Percentiles rank a stretch among this genome's conserved stretches.
Conservation (phyloP, 495 filamentous ascomycete genomes). For the Trichoderma asperelloides region DNA sequence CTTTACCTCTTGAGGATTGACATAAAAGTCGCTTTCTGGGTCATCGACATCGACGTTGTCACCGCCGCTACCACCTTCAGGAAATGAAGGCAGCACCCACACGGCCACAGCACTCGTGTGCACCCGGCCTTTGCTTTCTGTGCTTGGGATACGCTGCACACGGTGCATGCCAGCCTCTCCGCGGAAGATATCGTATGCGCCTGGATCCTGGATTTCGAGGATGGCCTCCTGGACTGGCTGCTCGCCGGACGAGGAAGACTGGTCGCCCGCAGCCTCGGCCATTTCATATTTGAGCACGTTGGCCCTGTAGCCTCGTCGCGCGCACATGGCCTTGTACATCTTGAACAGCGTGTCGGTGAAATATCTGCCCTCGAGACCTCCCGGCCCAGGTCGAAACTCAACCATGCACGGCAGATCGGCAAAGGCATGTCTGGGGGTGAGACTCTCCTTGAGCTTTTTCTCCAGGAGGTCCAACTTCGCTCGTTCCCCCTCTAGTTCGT, state of each 20-base stretch:
- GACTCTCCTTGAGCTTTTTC: conserved; percentile 55
- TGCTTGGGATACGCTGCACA: conserved; percentile 85
- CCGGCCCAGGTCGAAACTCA: conserved; percentile 89
- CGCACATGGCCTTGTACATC: conserved; percentile 83
- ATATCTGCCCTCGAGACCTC: conserved; percentile 80
- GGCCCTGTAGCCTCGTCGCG: conserved; percentile 38
- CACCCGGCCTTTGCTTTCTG: conserved; percentile 79
- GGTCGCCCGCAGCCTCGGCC: conserved; percentile 47
- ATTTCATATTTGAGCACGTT: conserved; percentile 44
- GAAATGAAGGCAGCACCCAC: conserved; percentile 80
- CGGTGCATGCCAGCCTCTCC: conserved; percentile 90
- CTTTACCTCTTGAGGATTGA: conserved; percentile 77
- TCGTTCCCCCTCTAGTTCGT: conserved; percentile 62
- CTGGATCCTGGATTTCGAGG: conserved; percentile 67
- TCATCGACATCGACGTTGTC: conserved; percentile 60
- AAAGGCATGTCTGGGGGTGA: conserved; percentile 87
- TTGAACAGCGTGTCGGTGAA: conserved; percentile 79
- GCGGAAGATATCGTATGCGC: conserved; percentile 70
- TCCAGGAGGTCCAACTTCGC: conserved; percentile 50
- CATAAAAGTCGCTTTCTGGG: conserved; percentile 81
- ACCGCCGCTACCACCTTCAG: conserved; percentile 44
- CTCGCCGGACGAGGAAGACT: conserved; percentile 46
- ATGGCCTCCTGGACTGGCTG: conserved; percentile 71
- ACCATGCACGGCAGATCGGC: conserved; percentile 85
- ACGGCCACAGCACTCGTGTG: conserved; percentile 90